Evolutionary conservation across 345 rosid genomes (phyloP).

Genomic region (Theobroma cacao): DNA sequence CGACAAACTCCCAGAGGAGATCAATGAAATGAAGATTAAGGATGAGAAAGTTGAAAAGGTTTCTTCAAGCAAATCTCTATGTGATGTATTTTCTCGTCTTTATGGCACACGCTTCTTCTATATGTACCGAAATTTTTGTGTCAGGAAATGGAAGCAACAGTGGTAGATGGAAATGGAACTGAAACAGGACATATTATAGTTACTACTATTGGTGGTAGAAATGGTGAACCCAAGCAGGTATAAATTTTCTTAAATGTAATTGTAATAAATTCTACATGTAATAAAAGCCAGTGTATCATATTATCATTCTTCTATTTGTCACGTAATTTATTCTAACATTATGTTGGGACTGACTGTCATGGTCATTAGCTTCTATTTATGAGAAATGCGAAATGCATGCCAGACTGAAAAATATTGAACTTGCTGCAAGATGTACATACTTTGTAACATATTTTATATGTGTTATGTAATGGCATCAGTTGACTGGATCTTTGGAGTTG

Average conservation of each 20-base stretch:
- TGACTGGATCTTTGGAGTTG: neutral
- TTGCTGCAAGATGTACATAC: too few species aligned
- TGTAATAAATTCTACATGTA: neutral
- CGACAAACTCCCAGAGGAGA: slow-evolving; percentile 52
- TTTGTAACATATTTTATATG: too few species aligned
- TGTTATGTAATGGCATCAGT: neutral
- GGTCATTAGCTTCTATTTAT: neutral
- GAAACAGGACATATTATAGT: slow-evolving; percentile 17
- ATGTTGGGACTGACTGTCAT: neutral
- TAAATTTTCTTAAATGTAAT: neutral
- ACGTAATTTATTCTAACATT: neutral
- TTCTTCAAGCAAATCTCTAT: neutral
- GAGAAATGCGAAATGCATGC: neutral
- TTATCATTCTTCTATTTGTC: neutral
- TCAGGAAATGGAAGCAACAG: slow-evolving; percentile 14
- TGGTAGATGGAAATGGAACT: slow-evolving; percentile 14
- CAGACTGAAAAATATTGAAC: too few species aligned
- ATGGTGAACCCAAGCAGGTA: slow-evolving; percentile 19
- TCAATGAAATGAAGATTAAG: slow-evolving; percentile 64
- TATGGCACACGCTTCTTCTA: neutral
- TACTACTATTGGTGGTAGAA: slow-evolving; percentile 16
- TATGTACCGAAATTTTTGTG: neutral
- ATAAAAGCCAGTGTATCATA: neutral
- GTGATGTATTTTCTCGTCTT: neutral
- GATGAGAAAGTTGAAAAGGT: slow-evolving; percentile 45